Percentiles rank a stretch among this genome's conserved stretches.
Evolutionary conservation across 2,329 filamentous ascomycete species (phyloP).

Genomic region (Cladosporium velox): DNA sequence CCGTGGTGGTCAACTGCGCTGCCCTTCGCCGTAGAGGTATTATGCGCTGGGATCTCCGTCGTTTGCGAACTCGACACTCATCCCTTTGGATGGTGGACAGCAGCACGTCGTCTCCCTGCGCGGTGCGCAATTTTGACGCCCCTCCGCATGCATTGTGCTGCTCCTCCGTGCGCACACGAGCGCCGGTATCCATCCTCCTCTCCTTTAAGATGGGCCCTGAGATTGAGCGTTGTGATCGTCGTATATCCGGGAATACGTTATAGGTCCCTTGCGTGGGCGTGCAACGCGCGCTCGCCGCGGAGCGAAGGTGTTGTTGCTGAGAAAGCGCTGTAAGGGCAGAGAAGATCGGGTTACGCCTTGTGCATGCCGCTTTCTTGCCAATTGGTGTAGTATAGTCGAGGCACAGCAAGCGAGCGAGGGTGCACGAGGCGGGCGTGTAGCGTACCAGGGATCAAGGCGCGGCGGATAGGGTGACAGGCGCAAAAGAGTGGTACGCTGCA

Average conservation of each 20-base stretch:
- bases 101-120: conserved; percentile 13
- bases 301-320: background rate
- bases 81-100: conserved; percentile 11
- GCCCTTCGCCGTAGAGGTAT: conserved; percentile 4
- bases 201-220: conserved; percentile 5
- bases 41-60: conserved; percentile 10
- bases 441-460: background rate
- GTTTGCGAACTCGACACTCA: conserved; percentile 14
- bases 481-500: conserved; percentile 7
- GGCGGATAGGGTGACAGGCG: background rate
- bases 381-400: background rate
- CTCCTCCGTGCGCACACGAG: conserved; percentile 14
- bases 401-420: background rate
- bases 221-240: conserved; percentile 16
- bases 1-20: conserved; percentile 22
- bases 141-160: background rate
- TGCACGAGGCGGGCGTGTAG: background rate
- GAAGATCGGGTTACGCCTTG: background rate
- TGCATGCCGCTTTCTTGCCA: background rate
- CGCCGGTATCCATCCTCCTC: conserved; percentile 16
- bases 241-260: conserved; percentile 15
- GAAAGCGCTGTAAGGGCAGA: background rate
- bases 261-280: conserved; percentile 19
- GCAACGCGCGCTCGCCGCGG: conserved; percentile 5
- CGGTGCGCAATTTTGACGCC: background rate